Percentiles rank a stretch among this genome's conserved stretches.
Conservation (phyloP, 768 basidiomycete species). For the Boletellus ananas region DNA sequence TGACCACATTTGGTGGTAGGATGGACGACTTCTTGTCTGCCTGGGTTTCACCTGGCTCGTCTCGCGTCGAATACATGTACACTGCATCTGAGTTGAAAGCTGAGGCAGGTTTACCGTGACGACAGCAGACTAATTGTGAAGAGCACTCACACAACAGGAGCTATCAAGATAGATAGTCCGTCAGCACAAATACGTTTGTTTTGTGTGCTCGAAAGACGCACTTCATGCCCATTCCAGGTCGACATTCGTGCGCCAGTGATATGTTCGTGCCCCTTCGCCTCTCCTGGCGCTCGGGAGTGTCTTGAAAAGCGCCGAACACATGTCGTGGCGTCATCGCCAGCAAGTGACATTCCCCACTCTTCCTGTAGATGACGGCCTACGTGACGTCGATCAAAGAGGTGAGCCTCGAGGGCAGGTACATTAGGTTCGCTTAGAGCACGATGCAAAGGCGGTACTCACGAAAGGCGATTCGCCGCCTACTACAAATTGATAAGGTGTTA, state of each 20-base stretch:
- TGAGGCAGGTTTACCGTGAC: conserved; percentile 26
- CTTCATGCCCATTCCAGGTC: conserved; percentile 69
- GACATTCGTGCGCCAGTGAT: conserved; percentile 78
- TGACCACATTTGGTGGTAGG: conserved; percentile 23
- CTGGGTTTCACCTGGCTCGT: conserved; percentile 42
- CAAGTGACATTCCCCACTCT: conserved; percentile 66
- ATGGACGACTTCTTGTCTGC: conserved; percentile 23
- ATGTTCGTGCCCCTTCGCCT: conserved; percentile 47
- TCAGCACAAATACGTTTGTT: conserved; percentile 9
- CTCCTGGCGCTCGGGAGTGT: conserved; percentile 31
- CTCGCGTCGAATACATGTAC: conserved; percentile 70
- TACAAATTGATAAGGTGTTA: conserved; percentile 80
- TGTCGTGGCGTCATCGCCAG: conserved; percentile 52
- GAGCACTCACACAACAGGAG: conserved; percentile 56
- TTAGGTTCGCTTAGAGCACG: neutral
- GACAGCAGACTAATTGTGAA: neutral
- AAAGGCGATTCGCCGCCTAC: conserved; percentile 79
- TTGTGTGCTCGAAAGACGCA: conserved; percentile 25
- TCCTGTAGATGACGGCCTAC: conserved; percentile 54
- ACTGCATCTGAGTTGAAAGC: conserved; percentile 73
- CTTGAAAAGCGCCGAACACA: conserved; percentile 82
- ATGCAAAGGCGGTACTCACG: conserved; percentile 41
- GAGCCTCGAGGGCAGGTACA: conserved; percentile 9
- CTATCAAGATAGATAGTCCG: conserved; percentile 31
- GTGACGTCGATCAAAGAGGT: conserved; percentile 78